Conservation (phyloP, 2,329 filamentous ascomycete species). For the Plectosphaerella plurivora region DNA sequence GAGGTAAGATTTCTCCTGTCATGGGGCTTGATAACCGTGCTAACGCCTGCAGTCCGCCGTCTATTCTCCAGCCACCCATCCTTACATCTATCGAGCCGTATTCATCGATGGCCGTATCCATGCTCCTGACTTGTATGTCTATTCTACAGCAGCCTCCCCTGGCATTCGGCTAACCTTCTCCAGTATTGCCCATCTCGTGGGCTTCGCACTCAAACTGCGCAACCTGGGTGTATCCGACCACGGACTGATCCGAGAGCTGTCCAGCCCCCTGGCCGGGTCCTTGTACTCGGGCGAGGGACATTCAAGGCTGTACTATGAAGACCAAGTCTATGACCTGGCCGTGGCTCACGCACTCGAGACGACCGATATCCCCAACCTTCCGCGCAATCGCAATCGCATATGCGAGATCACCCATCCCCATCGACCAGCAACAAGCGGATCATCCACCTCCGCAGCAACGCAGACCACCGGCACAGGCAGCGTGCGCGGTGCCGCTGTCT, state of each 20-base stretch:
- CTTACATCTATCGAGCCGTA: constrained; percentile 91
- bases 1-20: constrained; percentile 50
- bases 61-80: constrained; percentile 80
- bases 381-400: constrained; percentile 16
- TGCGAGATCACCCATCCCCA: constrained; percentile 17
- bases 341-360: constrained; percentile 72
- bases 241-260: constrained; percentile 86
- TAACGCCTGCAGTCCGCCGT: constrained; percentile 63
- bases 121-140: constrained; percentile 74
- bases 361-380: constrained; percentile 39
- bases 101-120: constrained; percentile 93
- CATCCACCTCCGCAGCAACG: background rate
- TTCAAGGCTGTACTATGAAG: constrained; percentile 87
- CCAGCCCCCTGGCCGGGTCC: constrained; percentile 80
- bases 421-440: background rate
- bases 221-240: constrained; percentile 93
- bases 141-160: background rate
- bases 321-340: constrained; percentile 76
- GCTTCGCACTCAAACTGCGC: constrained; percentile 87
- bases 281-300: constrained; percentile 92
- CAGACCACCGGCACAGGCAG: constrained; percentile 11
- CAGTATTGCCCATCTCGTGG: constrained; percentile 80
- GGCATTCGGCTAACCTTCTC: background rate
- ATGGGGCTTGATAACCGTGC: background rate
- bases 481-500: constrained; percentile 12